These are phyloP conservation scores for Fusarium continuum DNA, from an alignment of 2,329 filamentous ascomycete genomes.

Conservation along the genomic window DNA sequence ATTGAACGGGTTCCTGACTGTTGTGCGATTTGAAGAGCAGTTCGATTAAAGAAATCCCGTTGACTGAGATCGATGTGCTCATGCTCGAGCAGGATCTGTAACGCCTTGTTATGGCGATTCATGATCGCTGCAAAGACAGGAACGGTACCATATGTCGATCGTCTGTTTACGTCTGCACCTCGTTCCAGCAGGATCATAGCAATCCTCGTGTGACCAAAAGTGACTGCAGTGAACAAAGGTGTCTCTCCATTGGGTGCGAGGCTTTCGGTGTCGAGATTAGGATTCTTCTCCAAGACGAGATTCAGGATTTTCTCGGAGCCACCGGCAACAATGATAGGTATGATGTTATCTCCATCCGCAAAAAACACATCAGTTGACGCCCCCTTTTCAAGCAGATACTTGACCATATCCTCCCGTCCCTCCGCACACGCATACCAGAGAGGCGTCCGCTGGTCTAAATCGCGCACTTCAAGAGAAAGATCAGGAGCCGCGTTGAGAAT, in stretches of 20 bases:
- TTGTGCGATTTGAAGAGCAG: conserved; percentile 15
- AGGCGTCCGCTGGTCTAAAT: conserved; percentile 17
- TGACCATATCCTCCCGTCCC: conserved; percentile 25
- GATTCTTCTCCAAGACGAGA: conserved; percentile 20
- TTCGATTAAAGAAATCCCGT: conserved; percentile 20
- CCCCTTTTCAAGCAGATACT: conserved; percentile 24
- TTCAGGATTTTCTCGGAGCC: conserved; percentile 24
- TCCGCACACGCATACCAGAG: conserved; percentile 24
- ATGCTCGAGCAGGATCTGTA: conserved; percentile 13
- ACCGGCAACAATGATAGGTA: conserved; percentile 11
- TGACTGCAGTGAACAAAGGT: conserved; percentile 20
- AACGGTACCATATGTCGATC: conserved; percentile 5
- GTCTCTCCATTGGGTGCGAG: conserved; percentile 7
- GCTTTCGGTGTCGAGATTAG: conserved; percentile 21
- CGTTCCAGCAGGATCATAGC: conserved; percentile 16
- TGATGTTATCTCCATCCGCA: conserved; percentile 18
- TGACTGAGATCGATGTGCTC: conserved; percentile 16
- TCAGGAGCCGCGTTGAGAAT: conserved; percentile 7
- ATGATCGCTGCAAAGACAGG: conserved; percentile 23
- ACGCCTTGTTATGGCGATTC: conserved; percentile 3
- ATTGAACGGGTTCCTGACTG: conserved; percentile 7
- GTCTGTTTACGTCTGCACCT: conserved; percentile 25
- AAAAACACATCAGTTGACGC: conserved; percentile 12
- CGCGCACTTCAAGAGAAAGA: conserved; percentile 15
- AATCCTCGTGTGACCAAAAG: conserved; percentile 1